Conservation (phyloP, 2,329 filamentous ascomycete species). For the Tolypocladium album region DNA sequence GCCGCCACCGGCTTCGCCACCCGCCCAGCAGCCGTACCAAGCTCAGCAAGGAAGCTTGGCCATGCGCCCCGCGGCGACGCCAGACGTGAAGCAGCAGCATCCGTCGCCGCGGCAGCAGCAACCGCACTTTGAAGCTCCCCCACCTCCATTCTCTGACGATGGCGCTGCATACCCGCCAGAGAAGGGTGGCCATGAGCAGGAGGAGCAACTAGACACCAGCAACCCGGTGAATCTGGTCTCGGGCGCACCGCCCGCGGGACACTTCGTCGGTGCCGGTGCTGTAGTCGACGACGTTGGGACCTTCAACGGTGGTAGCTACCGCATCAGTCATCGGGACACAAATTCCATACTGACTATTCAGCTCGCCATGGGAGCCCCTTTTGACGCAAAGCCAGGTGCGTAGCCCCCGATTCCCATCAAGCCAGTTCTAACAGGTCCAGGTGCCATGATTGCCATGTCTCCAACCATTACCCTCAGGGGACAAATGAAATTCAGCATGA, state of each 20-base stretch:
- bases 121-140: constrained; percentile 16
- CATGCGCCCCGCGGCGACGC: constrained; percentile 13
- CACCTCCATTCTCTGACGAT: constrained; percentile 11
- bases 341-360: constrained; percentile 88
- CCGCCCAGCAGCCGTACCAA: constrained; percentile 10
- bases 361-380: constrained; percentile 76
- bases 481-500: constrained; percentile 73
- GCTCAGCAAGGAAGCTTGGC: constrained; percentile 10
- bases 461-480: constrained; percentile 78
- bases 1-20: constrained; percentile 9
- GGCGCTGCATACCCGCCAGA: constrained; percentile 15
- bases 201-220: constrained; percentile 11
- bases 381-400: constrained; percentile 66
- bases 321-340: constrained; percentile 83
- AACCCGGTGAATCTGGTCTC: constrained; percentile 21
- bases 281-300: constrained; percentile 80
- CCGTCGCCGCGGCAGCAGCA: constrained; percentile 10
- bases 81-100: constrained; percentile 9
- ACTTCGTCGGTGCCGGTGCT: constrained; percentile 53
- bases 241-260: constrained; percentile 31
- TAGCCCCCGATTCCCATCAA: not conserved
- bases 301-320: constrained; percentile 91
- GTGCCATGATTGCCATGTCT: constrained; percentile 92
- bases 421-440: constrained; percentile 23
- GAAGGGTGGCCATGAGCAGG: constrained; percentile 13